Conservation (phyloP, 2,329 filamentous ascomycete genomes). For the Scedosporium aurantiacum region DNA sequence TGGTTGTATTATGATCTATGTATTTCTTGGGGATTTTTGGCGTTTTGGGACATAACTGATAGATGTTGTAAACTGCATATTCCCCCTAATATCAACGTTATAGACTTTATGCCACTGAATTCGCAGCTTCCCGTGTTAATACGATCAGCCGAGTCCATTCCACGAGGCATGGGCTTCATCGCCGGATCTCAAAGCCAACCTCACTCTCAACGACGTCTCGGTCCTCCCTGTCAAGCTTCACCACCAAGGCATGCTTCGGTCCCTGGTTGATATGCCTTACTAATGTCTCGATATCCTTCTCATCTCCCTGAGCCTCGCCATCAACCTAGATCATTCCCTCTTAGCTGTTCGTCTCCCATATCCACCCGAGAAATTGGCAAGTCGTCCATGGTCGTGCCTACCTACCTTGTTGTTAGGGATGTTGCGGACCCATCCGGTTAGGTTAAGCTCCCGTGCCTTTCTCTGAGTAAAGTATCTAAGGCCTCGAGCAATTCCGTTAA, state of each 20-base stretch:
- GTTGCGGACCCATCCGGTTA: conserved; percentile 55
- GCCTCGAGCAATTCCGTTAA: not conserved
- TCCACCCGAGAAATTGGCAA: too few species aligned
- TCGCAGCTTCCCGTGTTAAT: too few species aligned
- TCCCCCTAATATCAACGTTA: too few species aligned
- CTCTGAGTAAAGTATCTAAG: conserved; percentile 42
- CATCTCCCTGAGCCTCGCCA: conserved; percentile 74
- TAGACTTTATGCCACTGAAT: too few species aligned
- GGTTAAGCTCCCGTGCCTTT: conserved; percentile 34
- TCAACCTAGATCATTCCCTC: conserved; percentile 52
- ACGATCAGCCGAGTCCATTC: too few species aligned
- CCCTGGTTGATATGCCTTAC: conserved; percentile 66
- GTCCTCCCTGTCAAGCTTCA: conserved; percentile 59
- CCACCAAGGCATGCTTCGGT: conserved; percentile 60
- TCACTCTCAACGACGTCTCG: conserved; percentile 58
- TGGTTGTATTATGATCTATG: too few species aligned
- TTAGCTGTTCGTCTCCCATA: not conserved
- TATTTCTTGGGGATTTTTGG: too few species aligned
- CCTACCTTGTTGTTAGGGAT: conserved; percentile 42
- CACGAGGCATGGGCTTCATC: conserved; percentile 10
- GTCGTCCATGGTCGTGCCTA: not conserved
- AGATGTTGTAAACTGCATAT: too few species aligned
- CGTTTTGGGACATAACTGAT: too few species aligned
- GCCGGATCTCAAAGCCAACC: conserved; percentile 48
- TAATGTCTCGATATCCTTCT: conserved; percentile 54